phyloP scores from a whole-genome alignment of 192 early-diverging fungal genomes.

The Dissophora ornata region DNA sequence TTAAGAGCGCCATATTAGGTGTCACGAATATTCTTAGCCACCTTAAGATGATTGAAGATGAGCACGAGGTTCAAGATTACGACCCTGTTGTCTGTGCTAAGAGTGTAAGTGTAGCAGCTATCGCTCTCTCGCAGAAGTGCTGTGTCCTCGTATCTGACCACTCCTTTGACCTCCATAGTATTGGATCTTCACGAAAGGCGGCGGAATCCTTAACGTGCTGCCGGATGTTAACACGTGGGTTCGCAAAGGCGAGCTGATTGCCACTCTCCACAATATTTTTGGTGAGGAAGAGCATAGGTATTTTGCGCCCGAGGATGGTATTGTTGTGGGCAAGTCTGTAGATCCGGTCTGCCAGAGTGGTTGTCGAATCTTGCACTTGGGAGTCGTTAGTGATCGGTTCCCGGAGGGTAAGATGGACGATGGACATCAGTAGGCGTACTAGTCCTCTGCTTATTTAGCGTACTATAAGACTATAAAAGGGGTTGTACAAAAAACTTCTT shows the following conservation, averaged over 20 bases:
- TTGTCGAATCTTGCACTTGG: constrained; percentile 88
- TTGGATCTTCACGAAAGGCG: constrained; percentile 90
- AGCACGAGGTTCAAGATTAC: constrained; percentile 63
- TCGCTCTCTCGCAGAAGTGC: not conserved
- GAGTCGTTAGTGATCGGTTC: constrained; percentile 72
- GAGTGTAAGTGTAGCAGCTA: constrained; percentile 46
- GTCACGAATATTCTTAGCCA: constrained; percentile 72
- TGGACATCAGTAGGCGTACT: constrained; percentile 70
- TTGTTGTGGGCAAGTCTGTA: constrained; percentile 86
- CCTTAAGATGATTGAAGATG: constrained; percentile 71
- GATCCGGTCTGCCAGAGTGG: constrained; percentile 91
- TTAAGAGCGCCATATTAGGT: constrained; percentile 71
- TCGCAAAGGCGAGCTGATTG: constrained; percentile 86
- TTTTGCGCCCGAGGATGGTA: constrained; percentile 81
- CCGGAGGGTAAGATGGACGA: constrained; percentile 65
- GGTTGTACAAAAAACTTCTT: no score
- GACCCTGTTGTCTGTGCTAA: constrained; percentile 72
- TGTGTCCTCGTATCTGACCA: not conserved
- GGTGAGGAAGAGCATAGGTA: constrained; percentile 88
- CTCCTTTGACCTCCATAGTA: no score
- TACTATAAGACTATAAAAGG: no score
- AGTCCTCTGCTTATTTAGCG: no score
- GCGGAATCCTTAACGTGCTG: constrained; percentile 88
- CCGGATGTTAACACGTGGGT: constrained; percentile 86
- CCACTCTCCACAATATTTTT: constrained; percentile 89